phyloP scores from a whole-genome alignment of 1,284 basidiomycete genomes.

The Sanguinoderma infundibulare region DNA sequence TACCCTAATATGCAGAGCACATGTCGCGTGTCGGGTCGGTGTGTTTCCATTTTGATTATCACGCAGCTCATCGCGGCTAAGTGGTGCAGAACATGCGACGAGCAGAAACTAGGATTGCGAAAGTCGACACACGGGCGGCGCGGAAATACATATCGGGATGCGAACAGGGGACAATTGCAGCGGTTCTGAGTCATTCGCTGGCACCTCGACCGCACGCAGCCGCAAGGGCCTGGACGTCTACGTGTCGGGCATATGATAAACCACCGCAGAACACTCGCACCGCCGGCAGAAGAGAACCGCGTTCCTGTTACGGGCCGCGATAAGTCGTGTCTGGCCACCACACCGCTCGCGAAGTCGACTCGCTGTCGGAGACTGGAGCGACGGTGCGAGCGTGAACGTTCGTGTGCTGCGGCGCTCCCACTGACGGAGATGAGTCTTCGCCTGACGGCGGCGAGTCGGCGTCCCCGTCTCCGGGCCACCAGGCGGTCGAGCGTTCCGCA shows the following conservation, averaged over 20 bases:
- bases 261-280: slow-evolving; percentile 20
- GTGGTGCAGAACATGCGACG: slow-evolving; percentile 8
- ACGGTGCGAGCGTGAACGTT: slow-evolving; percentile 3
- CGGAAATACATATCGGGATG: slow-evolving; percentile 3
- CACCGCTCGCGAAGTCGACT: slow-evolving; percentile 3
- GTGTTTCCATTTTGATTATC: slow-evolving; percentile 24
- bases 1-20: slow-evolving; percentile 15
- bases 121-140: slow-evolving; percentile 1
- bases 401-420: slow-evolving; percentile 25
- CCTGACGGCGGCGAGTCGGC: slow-evolving; percentile 13
- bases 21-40: slow-evolving; percentile 3
- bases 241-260: slow-evolving; percentile 19
- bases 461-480: slow-evolving; percentile 36
- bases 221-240: slow-evolving; percentile 7
- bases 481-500: slow-evolving; percentile 50
- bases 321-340: slow-evolving; percentile 6
- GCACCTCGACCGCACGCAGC: slow-evolving; percentile 6
- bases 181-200: slow-evolving; percentile 17
- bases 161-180: slow-evolving; percentile 8
- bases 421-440: slow-evolving; percentile 18
- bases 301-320: slow-evolving; percentile 13
- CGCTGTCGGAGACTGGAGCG: slow-evolving; percentile 13
- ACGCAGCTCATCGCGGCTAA: slow-evolving; percentile 12
- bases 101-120: slow-evolving; percentile 11
- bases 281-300: slow-evolving; percentile 14